Percentiles rank a stretch among this genome's conserved stretches.
Conservation (phyloP, 2,329 filamentous ascomycete species). For the Biscogniauxia mediterranea region DNA sequence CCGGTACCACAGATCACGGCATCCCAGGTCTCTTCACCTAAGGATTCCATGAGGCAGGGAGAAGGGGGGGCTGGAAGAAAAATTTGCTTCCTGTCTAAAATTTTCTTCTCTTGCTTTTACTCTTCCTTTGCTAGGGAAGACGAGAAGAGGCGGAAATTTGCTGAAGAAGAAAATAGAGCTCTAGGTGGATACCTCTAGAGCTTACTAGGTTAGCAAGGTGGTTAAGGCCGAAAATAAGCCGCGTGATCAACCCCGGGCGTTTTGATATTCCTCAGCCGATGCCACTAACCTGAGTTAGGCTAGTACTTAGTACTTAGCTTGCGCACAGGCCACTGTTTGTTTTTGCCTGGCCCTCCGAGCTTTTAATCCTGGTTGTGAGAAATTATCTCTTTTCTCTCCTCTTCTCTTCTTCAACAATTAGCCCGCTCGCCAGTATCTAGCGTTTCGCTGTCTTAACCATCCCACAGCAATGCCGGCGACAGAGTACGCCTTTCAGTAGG, state of each 20-base stretch:
- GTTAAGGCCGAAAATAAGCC: not conserved
- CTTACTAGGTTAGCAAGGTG: not conserved
- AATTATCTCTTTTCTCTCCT: not conserved
- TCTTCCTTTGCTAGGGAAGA: conserved; percentile 30
- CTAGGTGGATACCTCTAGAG: conserved; percentile 6
- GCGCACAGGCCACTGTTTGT: not conserved
- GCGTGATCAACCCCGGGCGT: not conserved
- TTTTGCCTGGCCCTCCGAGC: not conserved
- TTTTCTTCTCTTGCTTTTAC: conserved; percentile 32
- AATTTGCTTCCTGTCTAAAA: conserved; percentile 12
- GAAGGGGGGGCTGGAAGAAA: conserved; percentile 18
- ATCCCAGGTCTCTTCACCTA: conserved; percentile 75
- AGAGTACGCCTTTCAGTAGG: conserved; percentile 33
- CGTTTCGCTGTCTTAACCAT: conserved; percentile 25
- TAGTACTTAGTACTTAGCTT: not conserved
- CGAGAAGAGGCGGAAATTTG: conserved; percentile 25
- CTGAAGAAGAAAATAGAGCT: conserved; percentile 10
- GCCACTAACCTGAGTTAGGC: too few species aligned
- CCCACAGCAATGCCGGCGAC: conserved; percentile 34
- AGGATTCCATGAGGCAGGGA: conserved; percentile 62
- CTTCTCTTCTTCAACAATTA: conserved; percentile 23
- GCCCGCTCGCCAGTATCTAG: conserved; percentile 29
- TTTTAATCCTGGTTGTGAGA: not conserved
- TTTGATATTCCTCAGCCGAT: not conserved
- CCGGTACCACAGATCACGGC: conserved; percentile 77